Base-by-base conservation (phyloP, 257 asterid genomes). In the Primulina tabacum region DNA sequence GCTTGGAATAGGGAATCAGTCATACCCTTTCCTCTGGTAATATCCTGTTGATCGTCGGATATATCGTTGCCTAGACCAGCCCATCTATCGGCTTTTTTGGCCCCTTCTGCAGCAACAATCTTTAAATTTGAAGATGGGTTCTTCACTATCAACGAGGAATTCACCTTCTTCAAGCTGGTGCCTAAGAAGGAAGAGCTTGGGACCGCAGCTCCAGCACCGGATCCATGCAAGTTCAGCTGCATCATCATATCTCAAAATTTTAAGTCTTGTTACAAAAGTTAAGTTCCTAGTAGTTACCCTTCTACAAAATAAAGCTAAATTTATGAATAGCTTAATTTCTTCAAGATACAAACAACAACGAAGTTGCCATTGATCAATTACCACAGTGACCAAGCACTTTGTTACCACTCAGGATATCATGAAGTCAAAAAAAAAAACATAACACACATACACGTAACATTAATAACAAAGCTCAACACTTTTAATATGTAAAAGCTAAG, bases 21-120 rank as follows among this genome's bases (percentile, higher is more conserved):
- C 87, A 88, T 65, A 10, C 97, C 97, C 86, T 90, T 90, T 18
- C 96, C 96, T 65, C 97, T 76, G 21, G 94, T 71, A 29, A 90
- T 90, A 65, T 90, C 97, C 64, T 90, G 97, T 35, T 90, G 97
- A 28, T 90, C 97, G 50, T 90, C 97, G 0, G 96, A 90, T 2
- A 17, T 17, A 60, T 90, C 97, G 7, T 56, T 60, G n/a, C 34
- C 66, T 6, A 90, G 89, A 3, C 92, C 97, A 78, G 75, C 78
- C 97, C 97, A 90, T 70, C 75, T 77, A 80, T 90, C 97, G 17
- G 6, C 2, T 58, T 68, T 80, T 26, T 66, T 34, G 67, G 83
- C 90, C 7, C 84, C 79, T 10, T 74, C 55, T 62, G 78, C 88
- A 0, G 82, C 87, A 0, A 77, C 85, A 30, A 87, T 83, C 75